Percentiles rank a stretch among this genome's conserved stretches.
These are phyloP conservation scores for Nemania abortiva DNA, from an alignment of 2,329 filamentous ascomycete species.

Conservation along the genomic window DNA sequence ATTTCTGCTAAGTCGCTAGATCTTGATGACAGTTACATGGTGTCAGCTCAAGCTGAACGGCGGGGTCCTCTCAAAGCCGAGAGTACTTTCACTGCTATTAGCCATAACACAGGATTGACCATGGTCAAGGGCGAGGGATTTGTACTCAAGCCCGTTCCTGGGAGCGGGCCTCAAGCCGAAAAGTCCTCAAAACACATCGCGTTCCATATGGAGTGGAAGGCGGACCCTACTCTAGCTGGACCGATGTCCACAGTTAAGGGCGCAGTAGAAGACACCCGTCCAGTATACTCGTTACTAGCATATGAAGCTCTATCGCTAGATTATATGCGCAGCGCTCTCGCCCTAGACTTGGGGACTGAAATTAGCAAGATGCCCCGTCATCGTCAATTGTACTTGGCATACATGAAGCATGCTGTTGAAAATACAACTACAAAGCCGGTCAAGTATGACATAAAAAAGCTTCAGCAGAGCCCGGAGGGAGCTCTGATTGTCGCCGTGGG, in stretches of 20 bases:
- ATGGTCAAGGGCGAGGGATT: constrained; percentile 35
- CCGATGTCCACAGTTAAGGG: constrained; percentile 22
- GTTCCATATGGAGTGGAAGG: constrained; percentile 39
- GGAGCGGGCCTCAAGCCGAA: constrained; percentile 12
- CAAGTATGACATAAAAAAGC: constrained; percentile 32
- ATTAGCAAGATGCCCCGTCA: constrained; percentile 31
- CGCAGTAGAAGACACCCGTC: constrained; percentile 20
- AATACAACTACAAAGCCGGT: constrained; percentile 21
- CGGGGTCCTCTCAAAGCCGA: constrained; percentile 34
- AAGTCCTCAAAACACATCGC: constrained; percentile 30
- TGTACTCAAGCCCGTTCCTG: constrained; percentile 29
- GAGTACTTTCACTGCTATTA: constrained; percentile 34
- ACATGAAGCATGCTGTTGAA: constrained; percentile 35
- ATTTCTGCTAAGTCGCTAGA: constrained; percentile 30
- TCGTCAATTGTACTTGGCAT: constrained; percentile 30
- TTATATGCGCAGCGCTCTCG: constrained; percentile 33
- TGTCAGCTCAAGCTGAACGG: constrained; percentile 23
- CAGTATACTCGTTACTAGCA: constrained; percentile 31
- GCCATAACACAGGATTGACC: constrained; percentile 20
- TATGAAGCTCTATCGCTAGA: constrained; percentile 35
- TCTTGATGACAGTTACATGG: constrained; percentile 27
- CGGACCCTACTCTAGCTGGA: constrained; percentile 23
- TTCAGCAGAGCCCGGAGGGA: constrained; percentile 38
- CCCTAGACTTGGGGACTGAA: constrained; percentile 19
- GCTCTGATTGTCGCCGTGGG: constrained; percentile 41